Evolutionary conservation across 1,139 yeast genomes (phyloP), one percentile per base, ranked within the genome.

Genomic region (Candida tunisiensis): DNA sequence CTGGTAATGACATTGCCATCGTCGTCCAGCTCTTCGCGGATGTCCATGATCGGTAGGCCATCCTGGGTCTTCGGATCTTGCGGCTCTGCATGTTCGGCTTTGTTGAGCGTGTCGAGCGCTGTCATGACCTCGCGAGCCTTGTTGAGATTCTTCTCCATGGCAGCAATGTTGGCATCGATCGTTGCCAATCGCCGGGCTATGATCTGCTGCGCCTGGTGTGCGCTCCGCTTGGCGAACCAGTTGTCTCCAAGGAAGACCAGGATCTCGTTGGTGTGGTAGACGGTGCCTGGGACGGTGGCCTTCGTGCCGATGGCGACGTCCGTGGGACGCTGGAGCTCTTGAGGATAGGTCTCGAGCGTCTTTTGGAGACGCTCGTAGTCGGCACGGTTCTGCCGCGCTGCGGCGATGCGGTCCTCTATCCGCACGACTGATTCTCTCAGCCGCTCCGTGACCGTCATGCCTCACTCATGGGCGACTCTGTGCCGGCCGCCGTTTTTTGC

Each of bases 21-120:
- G 1, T 78, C 93, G 47, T 83, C 94, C 23, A 85, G 51, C 31
- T 77, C 83, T 44, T 85, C 95, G 28, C 74, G 62, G 14, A 83
- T 83, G 32, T 83, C 95, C 73, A 83, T 71, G 11, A 72, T 49
- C 0, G 80, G 82, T 3, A 72, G 45, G 0, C 61, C 69, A 13
- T 59, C 69, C 28, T 16, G 17, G 8, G 17, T 16, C 17, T 16
- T 8, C 8, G 17, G 17, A 16, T 8, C 7, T 8, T 6, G 17
- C 17, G 17, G 17, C 17, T 16, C 8, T 21, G 31, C 18, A 26
- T 21, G 11, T 14, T n/a, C 25, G 13, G 20, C 17, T 10, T 17
- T 28, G 25, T 19, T 28, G 31, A 6, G 26, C 28, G 14, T 32
- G 25, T 6, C 36, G 29, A 25, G 36, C 27, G 24, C 31, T 29